These are phyloP conservation scores for Talaromyces sp. DNA, from an alignment of 2,329 filamentous ascomycete genomes.

Conservation along the genomic window DNA sequence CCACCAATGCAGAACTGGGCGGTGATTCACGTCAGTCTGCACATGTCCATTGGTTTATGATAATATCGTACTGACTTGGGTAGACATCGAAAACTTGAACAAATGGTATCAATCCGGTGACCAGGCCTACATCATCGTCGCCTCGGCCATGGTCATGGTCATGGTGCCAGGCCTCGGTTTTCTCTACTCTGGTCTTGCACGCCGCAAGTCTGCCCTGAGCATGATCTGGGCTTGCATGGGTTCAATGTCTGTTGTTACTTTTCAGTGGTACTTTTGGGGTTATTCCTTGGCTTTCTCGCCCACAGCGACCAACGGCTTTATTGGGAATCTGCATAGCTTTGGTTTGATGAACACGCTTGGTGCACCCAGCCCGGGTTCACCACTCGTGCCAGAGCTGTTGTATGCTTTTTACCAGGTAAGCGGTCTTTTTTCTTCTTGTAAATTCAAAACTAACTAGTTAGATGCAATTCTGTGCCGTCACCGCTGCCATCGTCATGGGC, in stretches of 20 bases:
- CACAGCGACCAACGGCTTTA: slow-evolving; percentile 79
- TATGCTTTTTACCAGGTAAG: slow-evolving; percentile 89
- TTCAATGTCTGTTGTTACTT: slow-evolving; percentile 82
- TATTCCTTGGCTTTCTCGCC: slow-evolving; percentile 91
- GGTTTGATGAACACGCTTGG: slow-evolving; percentile 81
- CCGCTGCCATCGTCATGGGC: slow-evolving; percentile 84
- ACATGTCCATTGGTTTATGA: neutral
- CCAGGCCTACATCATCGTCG: slow-evolving; percentile 86
- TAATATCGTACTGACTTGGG: slow-evolving; percentile 7
- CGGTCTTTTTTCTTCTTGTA: neutral
- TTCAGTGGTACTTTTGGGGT: slow-evolving; percentile 99
- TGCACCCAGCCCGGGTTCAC: slow-evolving; percentile 79
- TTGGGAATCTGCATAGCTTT: slow-evolving; percentile 85
- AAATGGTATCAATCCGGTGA: slow-evolving; percentile 93
- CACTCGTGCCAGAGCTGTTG: slow-evolving; percentile 80
- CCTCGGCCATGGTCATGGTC: slow-evolving; percentile 87
- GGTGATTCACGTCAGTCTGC: slow-evolving; percentile 73
- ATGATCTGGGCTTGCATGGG: slow-evolving; percentile 98
- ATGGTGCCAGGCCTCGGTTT: slow-evolving; percentile 98
- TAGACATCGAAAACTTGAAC: slow-evolving; percentile 83
- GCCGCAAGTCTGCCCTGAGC: slow-evolving; percentile 92
- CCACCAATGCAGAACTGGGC: slow-evolving; percentile 58
- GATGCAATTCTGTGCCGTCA: slow-evolving; percentile 97
- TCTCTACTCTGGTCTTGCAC: slow-evolving; percentile 94
- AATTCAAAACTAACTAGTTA: slow-evolving; percentile 31